Conservation (phyloP, 345 rosid species). For the Noccaea caerulescens region DNA sequence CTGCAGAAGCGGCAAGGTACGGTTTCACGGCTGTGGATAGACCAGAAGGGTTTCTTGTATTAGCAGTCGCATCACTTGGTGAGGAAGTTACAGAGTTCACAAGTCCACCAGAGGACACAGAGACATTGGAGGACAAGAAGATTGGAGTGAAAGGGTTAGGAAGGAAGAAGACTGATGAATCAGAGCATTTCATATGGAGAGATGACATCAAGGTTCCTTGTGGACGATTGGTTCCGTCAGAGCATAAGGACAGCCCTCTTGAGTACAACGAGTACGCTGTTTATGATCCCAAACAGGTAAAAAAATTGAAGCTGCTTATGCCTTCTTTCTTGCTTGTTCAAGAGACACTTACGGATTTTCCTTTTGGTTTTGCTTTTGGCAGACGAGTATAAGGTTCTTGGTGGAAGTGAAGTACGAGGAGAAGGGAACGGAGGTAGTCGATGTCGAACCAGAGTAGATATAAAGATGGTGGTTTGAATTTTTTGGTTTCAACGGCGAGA, state of each 20-base stretch:
- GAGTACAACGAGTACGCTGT: slow-evolving; percentile 85
- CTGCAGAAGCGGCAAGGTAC: slow-evolving; percentile 81
- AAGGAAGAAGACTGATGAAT: slow-evolving; percentile 73
- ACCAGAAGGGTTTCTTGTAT: slow-evolving; percentile 74
- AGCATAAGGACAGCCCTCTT: slow-evolving; percentile 62
- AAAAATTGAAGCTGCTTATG: neutral
- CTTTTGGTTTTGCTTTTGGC: slow-evolving; percentile 9
- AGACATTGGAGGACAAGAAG: slow-evolving; percentile 63
- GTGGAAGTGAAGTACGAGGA: slow-evolving; percentile 78
- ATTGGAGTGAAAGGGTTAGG: slow-evolving; percentile 72
- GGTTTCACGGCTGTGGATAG: slow-evolving; percentile 76
- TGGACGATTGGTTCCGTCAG: slow-evolving; percentile 65
- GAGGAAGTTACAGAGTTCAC: slow-evolving; percentile 54
- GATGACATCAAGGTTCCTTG: slow-evolving; percentile 78
- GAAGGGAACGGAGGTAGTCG: slow-evolving; percentile 42
- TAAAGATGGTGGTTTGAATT: neutral
- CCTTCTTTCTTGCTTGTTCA: too few species aligned
- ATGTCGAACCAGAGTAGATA: slow-evolving; percentile 35
- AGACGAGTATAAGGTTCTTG: slow-evolving; percentile 71
- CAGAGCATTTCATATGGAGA: slow-evolving; percentile 64
- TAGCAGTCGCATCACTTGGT: slow-evolving; percentile 68
- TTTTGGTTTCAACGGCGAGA: slow-evolving; percentile 7
- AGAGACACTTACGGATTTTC: neutral
- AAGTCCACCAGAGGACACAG: slow-evolving; percentile 63
- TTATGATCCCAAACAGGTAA: slow-evolving; percentile 77